Evolutionary conservation across 768 basidiomycete species (phyloP).

Genomic region (Rhizopogon sp.): DNA sequence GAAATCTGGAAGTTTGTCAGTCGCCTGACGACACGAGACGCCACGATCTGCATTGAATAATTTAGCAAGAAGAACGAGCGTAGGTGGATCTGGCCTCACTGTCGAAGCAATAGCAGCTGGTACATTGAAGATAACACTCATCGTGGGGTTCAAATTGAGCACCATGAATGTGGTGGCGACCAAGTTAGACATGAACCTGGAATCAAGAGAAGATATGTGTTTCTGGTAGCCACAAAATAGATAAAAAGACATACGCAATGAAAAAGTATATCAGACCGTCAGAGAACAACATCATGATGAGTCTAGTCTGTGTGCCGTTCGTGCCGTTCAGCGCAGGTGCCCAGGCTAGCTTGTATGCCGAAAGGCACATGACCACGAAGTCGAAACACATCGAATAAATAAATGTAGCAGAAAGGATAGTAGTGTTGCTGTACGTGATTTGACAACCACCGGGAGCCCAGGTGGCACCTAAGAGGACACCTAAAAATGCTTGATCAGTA

Average conservation of each 20-base stretch:
- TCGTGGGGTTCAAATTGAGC: slow-evolving; percentile 57
- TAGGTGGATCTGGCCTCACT: slow-evolving; percentile 24
- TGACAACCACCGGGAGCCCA: slow-evolving; percentile 54
- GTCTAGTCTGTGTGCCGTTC: slow-evolving; percentile 33
- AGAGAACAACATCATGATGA: slow-evolving; percentile 60
- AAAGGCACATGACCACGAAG: slow-evolving; percentile 53
- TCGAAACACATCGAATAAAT: slow-evolving; percentile 79
- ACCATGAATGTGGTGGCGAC: slow-evolving; percentile 58
- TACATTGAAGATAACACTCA: slow-evolving; percentile 63
- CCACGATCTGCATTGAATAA: slow-evolving; percentile 41
- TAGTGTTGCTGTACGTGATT: slow-evolving; percentile 58
- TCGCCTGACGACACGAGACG: slow-evolving; percentile 55
- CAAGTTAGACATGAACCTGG: slow-evolving; percentile 36
- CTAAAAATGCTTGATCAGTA: slow-evolving; percentile 22
- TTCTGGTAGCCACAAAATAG: slow-evolving; percentile 17
- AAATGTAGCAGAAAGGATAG: slow-evolving; percentile 61
- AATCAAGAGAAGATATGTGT: background rate
- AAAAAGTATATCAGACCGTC: slow-evolving; percentile 75
- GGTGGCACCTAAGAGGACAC: slow-evolving; percentile 51
- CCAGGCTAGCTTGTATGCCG: slow-evolving; percentile 51
- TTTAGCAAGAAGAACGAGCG: background rate
- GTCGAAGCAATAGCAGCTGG: slow-evolving; percentile 55
- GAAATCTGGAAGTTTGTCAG: slow-evolving; percentile 42
- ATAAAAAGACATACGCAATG: slow-evolving; percentile 49
- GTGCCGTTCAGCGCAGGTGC: slow-evolving; percentile 9